A percentile compares a stretch with the other conserved stretches of the same genome.
Evolutionary conservation across 495 filamentous ascomycete genomes (phyloP).

Genomic region (Lasiosphaeria hispida): DNA sequence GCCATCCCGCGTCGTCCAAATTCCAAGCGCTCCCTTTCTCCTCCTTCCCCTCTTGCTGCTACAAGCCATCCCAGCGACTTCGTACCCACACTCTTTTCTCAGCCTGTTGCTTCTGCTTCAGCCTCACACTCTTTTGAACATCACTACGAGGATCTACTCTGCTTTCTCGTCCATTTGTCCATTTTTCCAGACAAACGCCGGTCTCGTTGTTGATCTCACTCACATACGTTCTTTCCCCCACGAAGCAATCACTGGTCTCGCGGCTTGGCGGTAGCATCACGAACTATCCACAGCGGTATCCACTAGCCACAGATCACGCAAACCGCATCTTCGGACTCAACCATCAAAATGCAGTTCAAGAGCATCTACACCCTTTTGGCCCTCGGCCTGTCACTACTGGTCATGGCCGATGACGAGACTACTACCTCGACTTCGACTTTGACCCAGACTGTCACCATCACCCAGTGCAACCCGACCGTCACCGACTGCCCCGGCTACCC

Average conservation of each 20-base stretch:
- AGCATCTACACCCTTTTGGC: slow-evolving; percentile 35
- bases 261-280: not conserved
- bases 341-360: slow-evolving; percentile 39
- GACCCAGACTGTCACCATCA: slow-evolving; percentile 48
- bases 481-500: slow-evolving; percentile 43
- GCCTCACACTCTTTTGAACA: slow-evolving; percentile 33
- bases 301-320: not conserved
- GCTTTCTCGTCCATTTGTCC: slow-evolving; percentile 8
- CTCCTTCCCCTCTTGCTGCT: slow-evolving; percentile 15
- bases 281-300: not conserved
- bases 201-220: slow-evolving; percentile 10
- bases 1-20: slow-evolving; percentile 18
- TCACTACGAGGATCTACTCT: slow-evolving; percentile 8
- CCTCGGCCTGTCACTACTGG: slow-evolving; percentile 29
- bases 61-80: slow-evolving; percentile 25
- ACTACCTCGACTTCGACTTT: slow-evolving; percentile 42
- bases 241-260: not conserved
- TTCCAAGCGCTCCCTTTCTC: slow-evolving; percentile 20
- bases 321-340: slow-evolving; percentile 4
- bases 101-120: slow-evolving; percentile 28
- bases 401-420: slow-evolving; percentile 24
- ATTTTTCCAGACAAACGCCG: slow-evolving; percentile 10
- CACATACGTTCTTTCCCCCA: not conserved
- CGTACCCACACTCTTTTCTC: slow-evolving; percentile 34
- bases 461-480: slow-evolving; percentile 44